Evolutionary conservation across 1,284 basidiomycete genomes (phyloP), one percentile per base, ranked within the genome.

Genomic region (Bjerkandera adusta): DNA sequence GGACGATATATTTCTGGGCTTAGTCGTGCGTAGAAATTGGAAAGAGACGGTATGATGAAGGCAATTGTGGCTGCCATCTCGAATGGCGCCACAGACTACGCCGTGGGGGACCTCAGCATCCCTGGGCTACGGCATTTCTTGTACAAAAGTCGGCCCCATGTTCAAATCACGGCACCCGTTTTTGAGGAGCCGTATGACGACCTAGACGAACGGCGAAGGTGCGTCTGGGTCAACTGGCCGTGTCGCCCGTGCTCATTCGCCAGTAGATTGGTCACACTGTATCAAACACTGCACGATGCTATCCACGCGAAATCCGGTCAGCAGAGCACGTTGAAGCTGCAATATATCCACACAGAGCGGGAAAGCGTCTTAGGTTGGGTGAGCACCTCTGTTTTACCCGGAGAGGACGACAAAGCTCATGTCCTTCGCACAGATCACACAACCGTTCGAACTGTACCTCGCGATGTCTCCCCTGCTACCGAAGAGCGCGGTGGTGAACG

Each of bases 361-460:
- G 96, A 98, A 69, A 85, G 85, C 41, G 83, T 97, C 26, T 81
- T 97, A 71, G 95, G 89, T 39, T 92, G 90, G 90, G 90, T 92
- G 59, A 49, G 83, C 66, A 18, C 11, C 26, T 41, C 18, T 25
- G n/a, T 30, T 50, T 16, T 25, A 21, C 16, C 15, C 32, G 24
- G 5, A 20, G 24, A 11, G 35, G n/a, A 11, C 20, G 29, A 39
- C 10, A 30, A 33, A 18, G 12, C 25, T 41, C 40, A 52, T 25
- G 42, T 36, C 15, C 3, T 25, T 16, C 21, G 22, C 29, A 18
- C 33, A 97, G 95, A 89, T 95, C 51, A 97, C 94, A 0, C 84
- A 90, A 56, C 84, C 85, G 0, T 97, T 97, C 59, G 95, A 98
- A 65, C 68, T 99, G 16, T 98, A 97, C 63, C 67, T 97, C 42